Evolutionary conservation across 2,329 filamentous ascomycete species (phyloP), one percentile per base, ranked within the genome.

Genomic region (Hypoxylon sp.): DNA sequence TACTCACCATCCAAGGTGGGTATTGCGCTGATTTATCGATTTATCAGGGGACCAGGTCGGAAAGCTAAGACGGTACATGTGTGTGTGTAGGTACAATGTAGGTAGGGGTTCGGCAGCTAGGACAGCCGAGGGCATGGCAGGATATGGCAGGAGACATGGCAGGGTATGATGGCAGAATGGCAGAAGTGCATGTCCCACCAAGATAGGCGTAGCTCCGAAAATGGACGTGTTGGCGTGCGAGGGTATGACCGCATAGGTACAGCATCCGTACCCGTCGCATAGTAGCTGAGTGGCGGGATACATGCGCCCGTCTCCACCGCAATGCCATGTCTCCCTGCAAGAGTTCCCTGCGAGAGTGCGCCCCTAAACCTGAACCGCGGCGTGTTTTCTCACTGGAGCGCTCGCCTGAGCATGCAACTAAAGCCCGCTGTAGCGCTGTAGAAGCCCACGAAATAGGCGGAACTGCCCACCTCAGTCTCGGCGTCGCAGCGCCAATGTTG

Each of bases 161-260:
- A 37, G 33, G 18, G 11, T 6, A 38, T 18, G 35, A 20, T 33
- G 11, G 29, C 29, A n/a, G n/a, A n/a, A n/a, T n/a, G n/a, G n/a
- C n/a, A n/a, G n/a, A n/a, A n/a, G n/a, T n/a, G n/a, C n/a, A n/a
- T 33, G 9, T 33, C n/a, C 31, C 31, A n/a, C 31, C n/a, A n/a
- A n/a, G n/a, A n/a, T n/a, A n/a, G n/a, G n/a, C n/a, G n/a, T n/a
- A n/a, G n/a, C n/a, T n/a, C n/a, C n/a, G n/a, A n/a, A n/a, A n/a
- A n/a, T n/a, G n/a, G n/a, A n/a, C n/a, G n/a, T n/a, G n/a, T n/a
- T 35, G 9, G 31, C 31, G 15, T 17, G 20, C 33, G 58, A 55
- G 58, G 26, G 31, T 52, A 61, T 58, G 58, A 54, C 50, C 50
- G 55, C 58, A 62, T 62, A 51, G 21, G 54, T 52, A 54, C 50